Evolutionary conservation across 768 basidiomycete species (phyloP), one percentile per base, ranked within the genome.

Genomic region (Phylloporus rhodoxanthus): DNA sequence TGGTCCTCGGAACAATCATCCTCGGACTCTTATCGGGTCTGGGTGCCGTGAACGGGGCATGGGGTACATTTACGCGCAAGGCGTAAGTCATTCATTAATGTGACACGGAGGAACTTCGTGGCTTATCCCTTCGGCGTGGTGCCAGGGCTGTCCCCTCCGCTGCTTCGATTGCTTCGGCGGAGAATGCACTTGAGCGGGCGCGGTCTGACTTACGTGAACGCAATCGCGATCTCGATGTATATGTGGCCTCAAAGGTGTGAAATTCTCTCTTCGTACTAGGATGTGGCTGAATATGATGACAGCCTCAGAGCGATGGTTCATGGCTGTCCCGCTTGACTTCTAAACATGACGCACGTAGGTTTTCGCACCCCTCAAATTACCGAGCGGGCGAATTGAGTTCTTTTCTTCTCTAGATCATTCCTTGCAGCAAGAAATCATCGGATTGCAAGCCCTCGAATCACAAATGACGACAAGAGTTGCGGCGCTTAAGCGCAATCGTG

Each of bases 21-120:
- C 80, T 92, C n/a, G 90, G 90, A 5, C 61, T 82, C 3, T 72
- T 92, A 5, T 88, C 89, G 1, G 90, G 90, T 0, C 85, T 88
- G 53, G 88, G 88, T 54, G 83, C 87, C 3, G 72, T 86, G 42
- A 81, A 75, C 54, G 82, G 78, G 40, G 76, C 80, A 0, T 87
- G 86, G 85, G 68, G 57, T 8, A 46, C 47, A 42, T 61, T 66
- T 57, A 23, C 51, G 32, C 57, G 50, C 40, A 45, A 46, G 53
- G 54, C 54, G 65, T 66, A 56, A 51, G 65, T 61, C 42, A n/a
- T 49, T 30, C 40, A 53, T 62, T 48, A 42, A 50, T 56, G 43
- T 46, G 52, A 48, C 43, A 21, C 11, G 28, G 30, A 41, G 53
- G 33, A 48, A 44, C 19, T 15, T 33, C 45, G 45, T 44, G 32